Evolutionary conservation across 1,284 basidiomycete genomes (phyloP), one percentile per base, ranked within the genome.

Genomic region (Melampsora americana): DNA sequence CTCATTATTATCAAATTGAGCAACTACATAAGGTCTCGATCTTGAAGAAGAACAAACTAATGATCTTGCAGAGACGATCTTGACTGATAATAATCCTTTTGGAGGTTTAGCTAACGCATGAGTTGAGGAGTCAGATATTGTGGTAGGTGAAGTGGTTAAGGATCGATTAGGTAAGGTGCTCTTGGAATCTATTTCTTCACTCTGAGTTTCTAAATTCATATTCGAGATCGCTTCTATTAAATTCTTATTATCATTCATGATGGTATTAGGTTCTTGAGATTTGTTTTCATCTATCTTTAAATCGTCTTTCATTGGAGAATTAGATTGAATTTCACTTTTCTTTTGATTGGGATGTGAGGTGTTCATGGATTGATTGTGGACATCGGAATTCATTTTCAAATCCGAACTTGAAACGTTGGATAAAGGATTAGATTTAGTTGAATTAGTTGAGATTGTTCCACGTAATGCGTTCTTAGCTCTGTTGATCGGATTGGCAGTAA

Each of bases 1-100:
- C 84, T 99, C 95, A 87, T 95, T 98, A 85, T 98, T 92, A 86
- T 99, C 95, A 84, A 98, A 99, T 83, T 95, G 91, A 80, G 96
- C 93, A 82, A 99, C 95, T 79, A 94, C 92, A 83, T 99, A 99
- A 16, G 95, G 96, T 28, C 90, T 87, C 14, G 84, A 88, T 67
- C 86, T 84, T 23, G 71, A 70, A 9, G 74, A 39, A 44, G 79
- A 77, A 53, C 78, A 78, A 61, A 79, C 78, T 39, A 99, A 89
- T n/a, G 88, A 88, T 76, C 93, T 89, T 5, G 92, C 96, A 78
- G 90, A 89, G 83, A 99, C 92, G 82, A 99, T 88, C 85, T 97
- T 97, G 84, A 99, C 90, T 80, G 93, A 92, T 75, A 99, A 89
- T 85, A 90, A 92, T 80, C 90, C 96, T 83, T 86, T 89, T 11